These are phyloP conservation scores for Mollisia scopiformis DNA, from an alignment of 2,329 filamentous ascomycete species.

Conservation along the genomic window DNA sequence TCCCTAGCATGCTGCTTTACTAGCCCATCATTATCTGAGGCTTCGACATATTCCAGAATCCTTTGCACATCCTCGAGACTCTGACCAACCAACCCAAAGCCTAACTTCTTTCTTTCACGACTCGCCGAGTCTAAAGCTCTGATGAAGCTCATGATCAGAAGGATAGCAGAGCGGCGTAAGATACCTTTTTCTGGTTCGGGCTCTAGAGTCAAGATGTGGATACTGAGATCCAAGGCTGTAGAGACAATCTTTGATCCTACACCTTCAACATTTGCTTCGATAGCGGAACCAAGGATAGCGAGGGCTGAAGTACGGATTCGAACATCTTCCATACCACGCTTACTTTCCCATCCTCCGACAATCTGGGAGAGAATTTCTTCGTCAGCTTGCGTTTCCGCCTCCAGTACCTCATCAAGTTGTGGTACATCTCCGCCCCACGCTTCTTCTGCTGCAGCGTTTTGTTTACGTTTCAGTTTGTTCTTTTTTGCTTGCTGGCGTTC, in stretches of 20 bases:
- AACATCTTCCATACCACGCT: constrained; percentile 68
- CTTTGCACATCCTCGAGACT: constrained; percentile 64
- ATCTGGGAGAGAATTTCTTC: constrained; percentile 60
- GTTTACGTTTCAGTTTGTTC: constrained; percentile 50
- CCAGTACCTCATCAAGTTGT: constrained; percentile 45
- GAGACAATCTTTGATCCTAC: constrained; percentile 56
- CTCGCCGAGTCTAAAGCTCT: constrained; percentile 58
- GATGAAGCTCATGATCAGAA: constrained; percentile 65
- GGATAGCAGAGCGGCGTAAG: constrained; percentile 65
- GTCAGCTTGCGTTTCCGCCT: constrained; percentile 25
- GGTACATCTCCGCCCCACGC: constrained; percentile 58
- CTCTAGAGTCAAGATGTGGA: constrained; percentile 67
- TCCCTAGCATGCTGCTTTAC: constrained; percentile 68
- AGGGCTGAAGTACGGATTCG: constrained; percentile 71
- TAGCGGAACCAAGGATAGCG: constrained; percentile 61
- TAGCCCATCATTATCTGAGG: constrained; percentile 68
- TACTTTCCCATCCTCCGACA: constrained; percentile 68
- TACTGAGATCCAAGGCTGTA: constrained; percentile 62
- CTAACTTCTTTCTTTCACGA: constrained; percentile 48
- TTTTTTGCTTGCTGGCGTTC: constrained; percentile 57
- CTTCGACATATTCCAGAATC: constrained; percentile 64
- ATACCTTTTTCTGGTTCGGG: constrained; percentile 62
- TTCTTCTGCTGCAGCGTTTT: constrained; percentile 53
- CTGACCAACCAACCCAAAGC: constrained; percentile 56
- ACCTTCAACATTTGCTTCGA: constrained; percentile 64